Base-by-base conservation (phyloP, 768 basidiomycete species). In the Podaxis sp. region DNA sequence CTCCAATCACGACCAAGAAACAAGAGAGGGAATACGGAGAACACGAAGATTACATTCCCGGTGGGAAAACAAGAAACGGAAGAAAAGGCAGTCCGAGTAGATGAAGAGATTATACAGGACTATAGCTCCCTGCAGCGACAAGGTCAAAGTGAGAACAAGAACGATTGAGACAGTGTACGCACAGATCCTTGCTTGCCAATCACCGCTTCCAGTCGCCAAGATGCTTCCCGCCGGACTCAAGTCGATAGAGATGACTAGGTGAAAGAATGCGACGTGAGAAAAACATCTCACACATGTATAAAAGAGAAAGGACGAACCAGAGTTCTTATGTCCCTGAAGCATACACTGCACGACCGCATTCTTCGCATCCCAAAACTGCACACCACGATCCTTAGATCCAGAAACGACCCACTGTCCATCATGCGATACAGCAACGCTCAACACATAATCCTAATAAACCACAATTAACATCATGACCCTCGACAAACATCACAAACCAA, bases 391-490 rank as follows among this genome's bases (percentile, higher is more conserved):
- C 72, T 93, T 93, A 22, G 70, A 72, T 22, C 92, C 91, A n/a
- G 88, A 90, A 26, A 92, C 91, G 69, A 93, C 87, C 87, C 90
- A 74, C 60, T 88, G 84, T 4, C 90, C 90, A 71, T 94, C 92
- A 57, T 89, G 87, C 36, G 90, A 89, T 51, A 92, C 88, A 22
- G 69, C 76, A 17, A 79, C 79, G 38, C 74, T 75, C 59, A 80
- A 62, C 39, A 80, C 79, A 65, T 78, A 79, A 66, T 79, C 76
- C 76, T 95, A 33, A 83, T 82, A 54, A 81, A 79, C 15, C 24
- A 17, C 22, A 46, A 39, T 13, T 40, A 68, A 90, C 4, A 19
- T n/a, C 6, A 46, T 9, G 9, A 19, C 17, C 17, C 17, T 46
- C 3, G 44, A 87, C 8, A 79, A 80, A 77, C 51, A 81, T 77